phyloP scores from a whole-genome alignment of 352 stramenopile genomes.

The Bremia lactucae region DNA sequence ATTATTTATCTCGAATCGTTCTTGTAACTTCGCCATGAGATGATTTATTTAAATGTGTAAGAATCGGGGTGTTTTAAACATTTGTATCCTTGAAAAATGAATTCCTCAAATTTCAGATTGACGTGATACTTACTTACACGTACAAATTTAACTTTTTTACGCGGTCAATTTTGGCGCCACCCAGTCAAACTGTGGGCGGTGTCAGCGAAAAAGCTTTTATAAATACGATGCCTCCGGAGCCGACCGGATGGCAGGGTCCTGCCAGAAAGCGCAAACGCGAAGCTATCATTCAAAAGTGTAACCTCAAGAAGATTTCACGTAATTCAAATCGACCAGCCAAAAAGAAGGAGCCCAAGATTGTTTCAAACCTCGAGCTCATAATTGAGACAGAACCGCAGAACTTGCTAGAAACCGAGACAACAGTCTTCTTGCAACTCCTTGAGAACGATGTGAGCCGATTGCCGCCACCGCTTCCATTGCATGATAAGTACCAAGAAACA shows the following conservation, averaged over 20 bases:
- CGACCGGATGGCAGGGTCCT: slow-evolving; percentile 1
- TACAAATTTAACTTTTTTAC: slow-evolving; percentile 19
- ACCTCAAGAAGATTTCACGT: slow-evolving; percentile 8
- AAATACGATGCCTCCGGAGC: slow-evolving; percentile 10
- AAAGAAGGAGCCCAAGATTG: slow-evolving; percentile 6
- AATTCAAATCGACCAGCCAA: slow-evolving; percentile 7
- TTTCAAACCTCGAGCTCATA: not conserved
- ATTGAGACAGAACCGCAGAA: not conserved
- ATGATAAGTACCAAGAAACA: slow-evolving; percentile 1
- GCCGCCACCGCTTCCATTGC: slow-evolving; percentile 3
- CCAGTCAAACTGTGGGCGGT: slow-evolving; percentile 16
- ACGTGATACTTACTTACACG: not conserved
- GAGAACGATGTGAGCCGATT: slow-evolving; percentile 15
- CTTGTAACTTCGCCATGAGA: no score
- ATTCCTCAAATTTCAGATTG: no score
- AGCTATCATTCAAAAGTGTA: not conserved
- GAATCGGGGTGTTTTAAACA: no score
- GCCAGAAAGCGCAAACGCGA: slow-evolving; percentile 23
- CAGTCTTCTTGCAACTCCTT: slow-evolving; percentile 20
- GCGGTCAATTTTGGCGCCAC: slow-evolving; percentile 21
- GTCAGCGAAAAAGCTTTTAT: slow-evolving; percentile 5
- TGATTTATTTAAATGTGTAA: no score
- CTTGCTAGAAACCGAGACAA: slow-evolving; percentile 13
- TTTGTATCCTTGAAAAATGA: no score
- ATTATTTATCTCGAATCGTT: no score